Evolutionary conservation across 305 asterid species (phyloP).

Genomic region (Solanum hybrid): DNA sequence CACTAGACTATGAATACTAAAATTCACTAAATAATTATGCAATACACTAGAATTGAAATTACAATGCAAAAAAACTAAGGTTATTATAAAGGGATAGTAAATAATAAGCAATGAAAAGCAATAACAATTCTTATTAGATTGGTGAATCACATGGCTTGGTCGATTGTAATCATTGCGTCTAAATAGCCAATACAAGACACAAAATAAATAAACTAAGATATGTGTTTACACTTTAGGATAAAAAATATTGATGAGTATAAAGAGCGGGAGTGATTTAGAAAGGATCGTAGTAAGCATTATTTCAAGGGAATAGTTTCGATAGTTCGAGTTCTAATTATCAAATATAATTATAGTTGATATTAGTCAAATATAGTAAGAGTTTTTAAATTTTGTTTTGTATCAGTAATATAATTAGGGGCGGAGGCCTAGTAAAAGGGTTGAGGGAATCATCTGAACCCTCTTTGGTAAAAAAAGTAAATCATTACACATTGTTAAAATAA

Average conservation of each 20-base stretch:
- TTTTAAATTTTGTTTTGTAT: not conserved
- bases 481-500: too few species aligned
- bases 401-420: not conserved
- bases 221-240: too few species aligned
- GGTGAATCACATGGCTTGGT: not conserved
- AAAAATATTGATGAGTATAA: not conserved
- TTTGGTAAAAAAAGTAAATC: not conserved
- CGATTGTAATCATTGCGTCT: not conserved
- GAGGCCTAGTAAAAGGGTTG: not conserved
- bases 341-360: not conserved
- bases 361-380: not conserved
- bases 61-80: not conserved
- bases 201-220: not conserved
- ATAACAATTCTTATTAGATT: not conserved
- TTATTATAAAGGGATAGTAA: not conserved
- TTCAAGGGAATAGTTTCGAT: not conserved
- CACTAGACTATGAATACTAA: not conserved
- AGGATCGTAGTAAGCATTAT: not conserved
- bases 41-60: not conserved
- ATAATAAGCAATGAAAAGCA: not conserved
- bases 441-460: not conserved
- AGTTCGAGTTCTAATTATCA: not conserved
- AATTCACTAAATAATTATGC: not conserved
- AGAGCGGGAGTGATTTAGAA: not conserved
- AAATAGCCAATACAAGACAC: not conserved